A percentile compares a stretch with the other conserved stretches of the same genome.
Evolutionary conservation across 345 rosid genomes (phyloP).

Genomic region (Triadica sebifera): DNA sequence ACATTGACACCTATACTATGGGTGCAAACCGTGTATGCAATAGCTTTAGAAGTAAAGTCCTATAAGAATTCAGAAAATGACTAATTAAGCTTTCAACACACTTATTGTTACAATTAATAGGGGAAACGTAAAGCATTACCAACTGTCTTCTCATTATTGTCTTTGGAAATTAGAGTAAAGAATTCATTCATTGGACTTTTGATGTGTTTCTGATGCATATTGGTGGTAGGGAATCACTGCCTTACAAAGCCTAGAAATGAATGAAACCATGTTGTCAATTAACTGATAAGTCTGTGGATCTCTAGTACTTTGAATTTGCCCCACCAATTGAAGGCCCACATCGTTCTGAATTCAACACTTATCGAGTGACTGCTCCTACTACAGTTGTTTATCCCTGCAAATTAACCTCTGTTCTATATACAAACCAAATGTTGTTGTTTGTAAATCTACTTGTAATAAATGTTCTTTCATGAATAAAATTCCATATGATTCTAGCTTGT

Average conservation of each 20-base stretch:
- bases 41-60: constrained; percentile 34
- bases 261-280: constrained; percentile 57
- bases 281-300: constrained; percentile 78
- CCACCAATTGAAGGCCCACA: constrained; percentile 65
- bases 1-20: too few relatives aligned
- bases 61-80: constrained; percentile 49
- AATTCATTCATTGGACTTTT: constrained; percentile 45
- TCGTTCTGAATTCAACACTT: constrained; percentile 69
- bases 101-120: constrained; percentile 39
- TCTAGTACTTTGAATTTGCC: constrained; percentile 72
- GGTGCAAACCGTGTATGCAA: constrained; percentile 55
- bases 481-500: too few relatives aligned
- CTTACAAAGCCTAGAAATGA: constrained; percentile 47
- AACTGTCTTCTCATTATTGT: constrained; percentile 32
- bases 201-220: constrained; percentile 34
- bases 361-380: constrained; percentile 61
- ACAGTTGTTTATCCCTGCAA: constrained; percentile 75
- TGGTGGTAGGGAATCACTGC: constrained; percentile 31
- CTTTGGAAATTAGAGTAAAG: constrained; percentile 42
- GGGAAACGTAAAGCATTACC: constrained; percentile 67
- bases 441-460: too few relatives aligned
- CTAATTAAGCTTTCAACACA: constrained; percentile 54
- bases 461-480: too few relatives aligned
- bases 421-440: too few relatives aligned
- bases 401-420: constrained; percentile 75